Conservation (phyloP, 805 yeast genomes). For the Yamadazyma sp. region DNA sequence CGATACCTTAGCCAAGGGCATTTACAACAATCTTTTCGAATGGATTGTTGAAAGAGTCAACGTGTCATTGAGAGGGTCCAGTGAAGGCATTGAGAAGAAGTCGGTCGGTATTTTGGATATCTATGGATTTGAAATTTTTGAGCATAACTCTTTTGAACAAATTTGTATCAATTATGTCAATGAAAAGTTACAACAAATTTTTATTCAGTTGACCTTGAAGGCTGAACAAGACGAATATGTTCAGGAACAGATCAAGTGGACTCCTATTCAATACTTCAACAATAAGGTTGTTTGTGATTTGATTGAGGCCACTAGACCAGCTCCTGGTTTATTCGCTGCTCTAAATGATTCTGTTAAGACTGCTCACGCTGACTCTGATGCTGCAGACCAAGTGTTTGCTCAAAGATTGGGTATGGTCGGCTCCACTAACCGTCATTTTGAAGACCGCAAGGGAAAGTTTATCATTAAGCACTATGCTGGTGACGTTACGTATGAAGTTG, state of each 20-base stretch:
- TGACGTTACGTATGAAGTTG: constrained; percentile 90
- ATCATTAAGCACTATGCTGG: constrained; percentile 97
- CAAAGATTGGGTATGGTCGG: constrained; percentile 84
- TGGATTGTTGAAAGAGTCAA: constrained; percentile 96
- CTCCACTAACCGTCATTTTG: constrained; percentile 80
- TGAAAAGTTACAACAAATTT: constrained; percentile 94
- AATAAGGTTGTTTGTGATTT: constrained; percentile 95
- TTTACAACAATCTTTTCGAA: constrained; percentile 88
- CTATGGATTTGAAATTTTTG: constrained; percentile 95
- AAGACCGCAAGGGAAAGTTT: constrained; percentile 82
- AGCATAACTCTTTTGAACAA: constrained; percentile 92
- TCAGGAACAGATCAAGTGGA: constrained; percentile 94
- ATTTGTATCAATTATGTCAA: constrained; percentile 93
- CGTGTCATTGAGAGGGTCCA: constrained; percentile 55
- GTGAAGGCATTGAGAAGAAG: constrained; percentile 40
- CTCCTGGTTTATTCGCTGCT: constrained; percentile 93
- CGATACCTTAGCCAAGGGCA: constrained; percentile 93
- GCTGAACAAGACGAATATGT: constrained; percentile 98
- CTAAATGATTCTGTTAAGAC: constrained; percentile 96
- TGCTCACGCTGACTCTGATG: constrained; percentile 95
- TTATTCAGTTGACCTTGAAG: constrained; percentile 91
- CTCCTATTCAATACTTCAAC: constrained; percentile 94
- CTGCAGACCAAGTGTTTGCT: constrained; percentile 95
- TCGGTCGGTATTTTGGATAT: constrained; percentile 94
- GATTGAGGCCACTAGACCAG: constrained; percentile 87